Base-by-base conservation (phyloP, 78 protist genomes). In the Tieghemostelium lacteum region DNA sequence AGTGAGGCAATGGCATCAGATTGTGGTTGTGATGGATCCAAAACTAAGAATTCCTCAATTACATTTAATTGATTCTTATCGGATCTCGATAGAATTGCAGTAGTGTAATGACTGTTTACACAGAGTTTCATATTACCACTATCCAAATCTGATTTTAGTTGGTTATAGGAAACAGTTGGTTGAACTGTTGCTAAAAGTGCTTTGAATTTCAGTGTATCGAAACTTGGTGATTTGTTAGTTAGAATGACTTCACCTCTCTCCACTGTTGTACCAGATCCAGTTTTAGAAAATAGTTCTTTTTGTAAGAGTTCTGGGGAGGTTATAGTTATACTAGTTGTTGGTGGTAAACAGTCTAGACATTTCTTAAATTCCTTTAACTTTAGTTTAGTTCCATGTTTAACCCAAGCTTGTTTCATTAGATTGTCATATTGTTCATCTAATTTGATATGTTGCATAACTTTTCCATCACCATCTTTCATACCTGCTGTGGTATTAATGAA, bases 351-450 rank as follows among this genome's bases (percentile, higher is more conserved):
- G 33, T 65, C 75, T 37, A 92, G 73, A 57, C 86, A 40, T 2
- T 63, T 85, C 58, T 69, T 72, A 22, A 93, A 72, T 33, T 86
- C 93, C 16, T 57, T 52, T 1, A 93, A 52, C 69, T 93, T 93
- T 33, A 93, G 65, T 71, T 75, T 86, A 33, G 96, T 93, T 2
- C 96, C 96, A 57, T 86, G 83, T 66, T 86, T 93, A 33, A 86
- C 93, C 93, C 93, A 86, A 4, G 93, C 83, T 73, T 93, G 88
- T 66, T 75, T 67, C 96, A 93, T 86, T 2, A 93, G 86, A 1
- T 39, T 33, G 26, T 77, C 93, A 24, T 69, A 93, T 42, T 74
- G 93, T 31, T 86, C 75, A n/a, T 73, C 93, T n/a, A 74, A 34
- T 31, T 52, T 73, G 33, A 74, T 75, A 40, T 74, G 93, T 64